These are phyloP conservation scores for Aureobasidium vineae DNA, from an alignment of 2,329 filamentous ascomycete genomes.

Conservation along the genomic window DNA sequence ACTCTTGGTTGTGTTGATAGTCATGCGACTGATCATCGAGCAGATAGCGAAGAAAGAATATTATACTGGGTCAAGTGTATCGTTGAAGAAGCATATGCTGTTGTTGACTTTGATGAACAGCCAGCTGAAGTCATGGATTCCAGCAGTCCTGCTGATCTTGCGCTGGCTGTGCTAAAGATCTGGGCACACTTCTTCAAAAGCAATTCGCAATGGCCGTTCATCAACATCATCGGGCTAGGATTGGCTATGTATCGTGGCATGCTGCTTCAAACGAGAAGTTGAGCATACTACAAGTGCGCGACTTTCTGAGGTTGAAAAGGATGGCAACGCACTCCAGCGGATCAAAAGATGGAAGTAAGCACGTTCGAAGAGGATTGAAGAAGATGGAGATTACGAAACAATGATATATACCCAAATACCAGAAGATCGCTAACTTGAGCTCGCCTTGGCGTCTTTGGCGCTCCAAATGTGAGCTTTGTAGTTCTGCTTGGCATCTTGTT, in stretches of 20 bases:
- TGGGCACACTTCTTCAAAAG: conserved; percentile 47
- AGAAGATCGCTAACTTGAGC: background rate
- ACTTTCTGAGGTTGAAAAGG: too few relatives aligned
- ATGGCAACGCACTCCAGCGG: too few relatives aligned
- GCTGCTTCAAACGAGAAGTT: background rate
- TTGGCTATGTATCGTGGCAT: background rate
- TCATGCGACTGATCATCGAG: conserved; percentile 37
- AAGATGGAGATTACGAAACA: too few relatives aligned
- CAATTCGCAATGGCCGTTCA: conserved; percentile 46
- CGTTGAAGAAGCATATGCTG: conserved; percentile 44
- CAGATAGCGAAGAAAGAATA: conserved; percentile 43
- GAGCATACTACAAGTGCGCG: too few relatives aligned
- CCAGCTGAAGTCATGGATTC: conserved; percentile 34
- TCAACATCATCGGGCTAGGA: conserved; percentile 42
- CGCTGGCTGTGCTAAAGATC: conserved; percentile 43
- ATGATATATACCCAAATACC: too few relatives aligned
- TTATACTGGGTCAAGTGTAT: conserved; percentile 43
- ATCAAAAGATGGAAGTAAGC: too few relatives aligned
- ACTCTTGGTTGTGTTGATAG: conserved; percentile 32
- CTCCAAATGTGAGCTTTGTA: background rate
- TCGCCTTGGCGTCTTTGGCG: background rate
- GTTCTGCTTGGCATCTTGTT: background rate
- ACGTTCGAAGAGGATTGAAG: too few relatives aligned
- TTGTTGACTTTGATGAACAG: conserved; percentile 33
- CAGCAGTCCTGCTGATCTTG: conserved; percentile 39